Conservation (phyloP, 1,284 basidiomycete genomes). For the Fomitopsis schrenkii region DNA sequence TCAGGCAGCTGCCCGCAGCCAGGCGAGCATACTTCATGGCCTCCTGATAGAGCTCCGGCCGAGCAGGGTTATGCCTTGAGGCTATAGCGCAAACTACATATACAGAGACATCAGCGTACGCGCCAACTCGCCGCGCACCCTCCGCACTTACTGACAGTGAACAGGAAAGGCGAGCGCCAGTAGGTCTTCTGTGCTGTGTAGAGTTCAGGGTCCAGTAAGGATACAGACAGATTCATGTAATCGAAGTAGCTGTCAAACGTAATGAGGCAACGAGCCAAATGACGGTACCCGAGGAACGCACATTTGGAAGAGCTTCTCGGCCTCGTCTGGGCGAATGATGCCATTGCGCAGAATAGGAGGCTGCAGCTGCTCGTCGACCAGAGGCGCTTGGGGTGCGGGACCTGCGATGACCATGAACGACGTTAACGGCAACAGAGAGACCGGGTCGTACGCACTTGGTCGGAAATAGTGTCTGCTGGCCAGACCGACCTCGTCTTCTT, state of each 20-base stretch:
- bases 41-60: constrained; percentile 61
- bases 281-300: constrained; percentile 31
- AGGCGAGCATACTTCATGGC: constrained; percentile 70
- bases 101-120: neutral
- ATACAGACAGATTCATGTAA: constrained; percentile 70
- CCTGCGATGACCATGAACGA: constrained; percentile 26
- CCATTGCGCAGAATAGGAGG: constrained; percentile 69
- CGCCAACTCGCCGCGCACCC: neutral
- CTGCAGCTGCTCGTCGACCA: constrained; percentile 37
- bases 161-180: constrained; percentile 74
- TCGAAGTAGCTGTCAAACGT: constrained; percentile 57
- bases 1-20: constrained; percentile 68
- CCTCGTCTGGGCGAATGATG: constrained; percentile 67
- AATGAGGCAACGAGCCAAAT: constrained; percentile 5
- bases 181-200: constrained; percentile 74
- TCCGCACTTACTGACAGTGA: constrained; percentile 69
- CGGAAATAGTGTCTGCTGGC: constrained; percentile 64
- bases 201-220: constrained; percentile 68
- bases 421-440: neutral
- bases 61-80: constrained; percentile 64
- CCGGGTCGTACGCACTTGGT: constrained; percentile 40
- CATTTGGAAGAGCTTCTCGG: constrained; percentile 77
- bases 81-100: constrained; percentile 70
- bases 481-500: constrained; percentile 51
- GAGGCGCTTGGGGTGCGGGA: constrained; percentile 36